phyloP scores from a whole-genome alignment of 2,329 filamentous ascomycete species.

The Diplodia intermedia region DNA sequence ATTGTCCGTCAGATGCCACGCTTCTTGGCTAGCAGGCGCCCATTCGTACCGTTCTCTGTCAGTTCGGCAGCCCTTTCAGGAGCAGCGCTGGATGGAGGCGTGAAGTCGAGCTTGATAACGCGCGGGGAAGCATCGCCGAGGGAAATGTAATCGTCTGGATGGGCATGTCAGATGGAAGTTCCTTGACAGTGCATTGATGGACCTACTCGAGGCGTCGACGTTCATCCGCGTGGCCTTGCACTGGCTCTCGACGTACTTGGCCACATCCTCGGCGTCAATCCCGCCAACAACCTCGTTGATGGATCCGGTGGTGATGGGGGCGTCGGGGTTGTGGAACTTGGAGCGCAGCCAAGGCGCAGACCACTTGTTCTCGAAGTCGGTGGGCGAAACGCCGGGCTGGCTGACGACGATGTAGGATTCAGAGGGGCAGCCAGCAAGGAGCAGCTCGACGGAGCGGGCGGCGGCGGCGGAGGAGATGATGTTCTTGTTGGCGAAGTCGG shows the following conservation, averaged over 20 bases:
- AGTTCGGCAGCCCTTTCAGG: constrained; percentile 50
- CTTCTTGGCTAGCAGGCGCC: background rate
- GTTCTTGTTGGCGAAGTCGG: constrained; percentile 39
- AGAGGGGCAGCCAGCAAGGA: constrained; percentile 72
- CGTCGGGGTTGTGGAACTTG: constrained; percentile 58
- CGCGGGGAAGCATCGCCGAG: constrained; percentile 21
- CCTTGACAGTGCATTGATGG: background rate
- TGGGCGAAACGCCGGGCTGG: constrained; percentile 75
- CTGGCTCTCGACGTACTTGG: constrained; percentile 52
- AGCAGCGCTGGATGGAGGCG: constrained; percentile 43
- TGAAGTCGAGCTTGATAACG: constrained; percentile 49
- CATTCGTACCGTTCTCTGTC: constrained; percentile 44
- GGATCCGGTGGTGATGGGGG: constrained; percentile 59
- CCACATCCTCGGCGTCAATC: constrained; percentile 54
- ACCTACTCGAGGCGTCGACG: constrained; percentile 52
- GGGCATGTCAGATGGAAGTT: background rate
- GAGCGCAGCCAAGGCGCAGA: constrained; percentile 62
- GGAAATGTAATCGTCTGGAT: constrained; percentile 32
- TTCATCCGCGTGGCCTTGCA: constrained; percentile 56
- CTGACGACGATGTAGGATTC: constrained; percentile 78
- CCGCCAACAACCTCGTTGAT: constrained; percentile 62
- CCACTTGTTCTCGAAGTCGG: constrained; percentile 67
- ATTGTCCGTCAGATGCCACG: constrained; percentile 29
- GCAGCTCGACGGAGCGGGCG: constrained; percentile 50
- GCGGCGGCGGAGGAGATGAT: constrained; percentile 55